phyloP scores from a whole-genome alignment of 306 rosid genomes.

The Purshia tridentata region DNA sequence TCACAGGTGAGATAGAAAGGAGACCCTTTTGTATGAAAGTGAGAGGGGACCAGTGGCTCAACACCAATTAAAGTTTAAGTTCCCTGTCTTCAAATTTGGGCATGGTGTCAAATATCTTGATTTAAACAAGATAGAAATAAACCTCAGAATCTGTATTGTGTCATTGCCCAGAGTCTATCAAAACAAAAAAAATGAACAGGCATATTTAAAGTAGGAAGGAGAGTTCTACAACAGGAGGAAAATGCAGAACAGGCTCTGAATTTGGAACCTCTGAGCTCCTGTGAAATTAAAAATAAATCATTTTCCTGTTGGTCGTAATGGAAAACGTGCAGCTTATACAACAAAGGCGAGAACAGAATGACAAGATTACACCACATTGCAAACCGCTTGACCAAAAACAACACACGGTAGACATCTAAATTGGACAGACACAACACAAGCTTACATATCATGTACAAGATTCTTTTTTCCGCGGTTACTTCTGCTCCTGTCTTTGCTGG shows the following conservation, averaged over 20 bases:
- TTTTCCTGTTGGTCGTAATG: conserved; percentile 14
- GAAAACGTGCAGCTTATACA: conserved; percentile 46
- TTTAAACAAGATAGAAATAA: background rate
- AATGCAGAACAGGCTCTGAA: background rate
- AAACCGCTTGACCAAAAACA: conserved; percentile 43
- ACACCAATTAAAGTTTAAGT: conserved; percentile 4
- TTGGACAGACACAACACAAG: conserved; percentile 37
- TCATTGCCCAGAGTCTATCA: background rate
- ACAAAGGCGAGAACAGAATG: conserved; percentile 31
- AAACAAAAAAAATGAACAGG: background rate
- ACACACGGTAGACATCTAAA: conserved; percentile 34
- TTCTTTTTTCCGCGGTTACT: conserved; percentile 30
- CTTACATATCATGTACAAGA: conserved; percentile 56
- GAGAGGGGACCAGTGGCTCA: conserved; percentile 7
- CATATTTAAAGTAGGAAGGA: background rate
- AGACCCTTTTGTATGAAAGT: conserved; percentile 21
- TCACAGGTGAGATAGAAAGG: conserved; percentile 44
- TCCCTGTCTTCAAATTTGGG: conserved; percentile 1
- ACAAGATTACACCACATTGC: conserved; percentile 31
- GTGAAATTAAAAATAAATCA: background rate
- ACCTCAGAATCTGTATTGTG: background rate
- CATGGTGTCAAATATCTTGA: background rate
- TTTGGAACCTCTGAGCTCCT: conserved; percentile 5
- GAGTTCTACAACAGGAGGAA: background rate
- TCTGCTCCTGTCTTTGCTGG: conserved; percentile 38